These are phyloP conservation scores for Chrysophaeum taylorii DNA, from an alignment of 352 stramenopile genomes.

Conservation along the genomic window DNA sequence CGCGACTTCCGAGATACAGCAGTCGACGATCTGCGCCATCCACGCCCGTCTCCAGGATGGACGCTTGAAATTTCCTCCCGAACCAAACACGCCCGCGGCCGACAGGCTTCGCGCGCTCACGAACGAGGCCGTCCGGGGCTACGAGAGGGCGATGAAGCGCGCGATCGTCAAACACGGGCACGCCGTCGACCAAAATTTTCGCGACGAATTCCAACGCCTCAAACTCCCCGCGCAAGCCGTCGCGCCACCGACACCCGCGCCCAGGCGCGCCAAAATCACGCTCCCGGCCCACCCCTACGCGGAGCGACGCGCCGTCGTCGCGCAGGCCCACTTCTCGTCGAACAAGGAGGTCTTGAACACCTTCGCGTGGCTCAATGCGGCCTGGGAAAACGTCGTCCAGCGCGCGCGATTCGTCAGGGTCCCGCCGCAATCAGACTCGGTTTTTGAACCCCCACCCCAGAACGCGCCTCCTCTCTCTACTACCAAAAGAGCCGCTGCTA, in stretches of 20 bases:
- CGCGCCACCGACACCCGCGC: constrained; percentile 23
- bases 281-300: constrained; percentile 59
- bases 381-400: constrained; percentile 74
- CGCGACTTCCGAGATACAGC: constrained; percentile 53
- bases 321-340: constrained; percentile 43
- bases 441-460: background rate
- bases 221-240: constrained; percentile 43
- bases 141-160: constrained; percentile 81
- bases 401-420: constrained; percentile 38
- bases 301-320: constrained; percentile 45
- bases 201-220: constrained; percentile 53
- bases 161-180: constrained; percentile 59
- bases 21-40: constrained; percentile 57
- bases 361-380: constrained; percentile 68
- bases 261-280: constrained; percentile 58
- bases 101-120: constrained; percentile 63
- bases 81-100: constrained; percentile 1
- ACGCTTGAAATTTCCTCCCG: background rate
- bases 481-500: background rate
- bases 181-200: constrained; percentile 40
- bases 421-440: background rate
- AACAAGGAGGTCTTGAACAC: constrained; percentile 56
- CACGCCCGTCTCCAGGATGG: constrained; percentile 68
- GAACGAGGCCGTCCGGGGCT: constrained; percentile 69
- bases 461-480: background rate